Conservation (phyloP, 176 grass and related monocot genomes). For the Triticum turgidum region DNA sequence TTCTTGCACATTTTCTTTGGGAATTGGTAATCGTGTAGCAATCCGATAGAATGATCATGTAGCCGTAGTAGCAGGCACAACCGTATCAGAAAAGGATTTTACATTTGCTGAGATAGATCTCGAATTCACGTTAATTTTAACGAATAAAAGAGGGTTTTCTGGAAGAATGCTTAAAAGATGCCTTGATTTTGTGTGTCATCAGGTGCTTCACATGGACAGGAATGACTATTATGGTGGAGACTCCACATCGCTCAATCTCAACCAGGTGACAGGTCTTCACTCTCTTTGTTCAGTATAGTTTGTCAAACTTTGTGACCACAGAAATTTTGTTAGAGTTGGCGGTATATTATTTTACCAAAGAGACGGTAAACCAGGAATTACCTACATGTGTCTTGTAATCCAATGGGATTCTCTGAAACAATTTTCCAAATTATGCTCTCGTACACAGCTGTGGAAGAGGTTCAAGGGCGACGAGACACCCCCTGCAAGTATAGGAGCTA, state of each 20-base stretch:
- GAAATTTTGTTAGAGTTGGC: neutral
- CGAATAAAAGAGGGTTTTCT: neutral
- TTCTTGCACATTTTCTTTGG: neutral
- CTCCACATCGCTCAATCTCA: constrained; percentile 77
- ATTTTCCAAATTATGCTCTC: neutral
- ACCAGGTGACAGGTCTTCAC: constrained; percentile 43
- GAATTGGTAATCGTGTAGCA: neutral
- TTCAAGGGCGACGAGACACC: constrained; percentile 67
- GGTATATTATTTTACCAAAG: too few relatives aligned
- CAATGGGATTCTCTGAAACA: neutral
- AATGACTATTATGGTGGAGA: constrained; percentile 94
- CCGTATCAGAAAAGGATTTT: neutral
- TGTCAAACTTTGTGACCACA: neutral
- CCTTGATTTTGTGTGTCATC: neutral
- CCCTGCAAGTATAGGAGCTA: constrained; percentile 51
- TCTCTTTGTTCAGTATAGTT: neutral
- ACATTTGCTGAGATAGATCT: neutral
- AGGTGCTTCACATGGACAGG: constrained; percentile 95
- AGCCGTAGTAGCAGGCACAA: neutral
- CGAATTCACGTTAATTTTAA: neutral
- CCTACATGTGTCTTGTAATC: neutral
- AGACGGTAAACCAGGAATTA: neutral
- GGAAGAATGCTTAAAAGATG: neutral
- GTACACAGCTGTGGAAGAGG: constrained; percentile 79
- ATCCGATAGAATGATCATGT: too few relatives aligned